These are phyloP conservation scores for Penicillium diatomitis DNA, from an alignment of 495 filamentous ascomycete genomes.

Conservation along the genomic window DNA sequence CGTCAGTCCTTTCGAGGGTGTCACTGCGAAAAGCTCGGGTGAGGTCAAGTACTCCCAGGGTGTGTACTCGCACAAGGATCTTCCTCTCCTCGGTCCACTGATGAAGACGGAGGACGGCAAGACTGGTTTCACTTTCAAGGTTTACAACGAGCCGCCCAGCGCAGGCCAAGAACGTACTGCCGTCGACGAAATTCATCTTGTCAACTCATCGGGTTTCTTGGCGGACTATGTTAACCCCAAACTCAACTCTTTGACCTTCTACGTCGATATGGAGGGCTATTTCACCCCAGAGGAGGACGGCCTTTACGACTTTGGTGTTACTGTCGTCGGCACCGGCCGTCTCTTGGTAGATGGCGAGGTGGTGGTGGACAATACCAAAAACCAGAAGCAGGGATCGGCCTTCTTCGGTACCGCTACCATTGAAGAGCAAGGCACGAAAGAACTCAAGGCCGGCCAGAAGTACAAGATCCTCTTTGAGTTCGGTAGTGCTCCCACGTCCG, in stretches of 20 bases:
- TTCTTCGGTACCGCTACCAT: constrained; percentile 50
- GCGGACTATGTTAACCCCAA: constrained; percentile 51
- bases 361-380: constrained; percentile 52
- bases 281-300: constrained; percentile 48
- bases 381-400: constrained; percentile 43
- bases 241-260: constrained; percentile 37
- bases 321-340: constrained; percentile 59
- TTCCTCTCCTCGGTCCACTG: constrained; percentile 41
- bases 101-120: constrained; percentile 33
- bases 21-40: constrained; percentile 33
- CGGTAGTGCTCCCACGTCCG: constrained; percentile 47
- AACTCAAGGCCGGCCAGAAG: constrained; percentile 43
- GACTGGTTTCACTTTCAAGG: constrained; percentile 44
- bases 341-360: constrained; percentile 58
- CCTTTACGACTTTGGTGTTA: constrained; percentile 61
- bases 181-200: constrained; percentile 40
- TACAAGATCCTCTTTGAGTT: constrained; percentile 51
- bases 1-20: constrained; percentile 54
- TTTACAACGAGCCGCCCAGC: constrained; percentile 44
- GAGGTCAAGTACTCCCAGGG: constrained; percentile 36
- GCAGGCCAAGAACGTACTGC: constrained; percentile 24
- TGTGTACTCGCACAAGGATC: constrained; percentile 48
- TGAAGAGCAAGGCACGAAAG: constrained; percentile 44
- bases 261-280: constrained; percentile 47
- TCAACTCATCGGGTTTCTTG: constrained; percentile 43